These are phyloP conservation scores for Rhizomucor pusillus DNA, from an alignment of 371 early-diverging fungal genomes.

Conservation along the genomic window DNA sequence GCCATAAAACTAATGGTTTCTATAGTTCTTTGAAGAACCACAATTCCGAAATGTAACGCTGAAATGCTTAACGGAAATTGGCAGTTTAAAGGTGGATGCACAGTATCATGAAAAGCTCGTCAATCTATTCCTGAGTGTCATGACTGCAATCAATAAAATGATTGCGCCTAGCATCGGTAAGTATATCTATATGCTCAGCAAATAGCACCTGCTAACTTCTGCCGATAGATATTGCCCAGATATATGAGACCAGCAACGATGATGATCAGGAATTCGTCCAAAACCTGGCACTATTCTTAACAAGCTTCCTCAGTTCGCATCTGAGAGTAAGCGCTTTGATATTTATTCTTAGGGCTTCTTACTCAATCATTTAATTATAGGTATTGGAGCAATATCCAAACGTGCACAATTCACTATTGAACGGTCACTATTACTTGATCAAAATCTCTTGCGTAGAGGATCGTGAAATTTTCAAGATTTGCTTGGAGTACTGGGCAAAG, in stretches of 20 bases:
- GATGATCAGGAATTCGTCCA: constrained; percentile 78
- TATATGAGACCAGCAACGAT: constrained; percentile 81
- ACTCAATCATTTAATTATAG: constrained; percentile 18
- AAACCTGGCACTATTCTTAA: constrained; percentile 62
- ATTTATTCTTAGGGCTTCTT: neutral
- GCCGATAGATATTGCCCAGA: constrained; percentile 65
- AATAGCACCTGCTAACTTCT: neutral
- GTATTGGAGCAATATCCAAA: constrained; percentile 61
- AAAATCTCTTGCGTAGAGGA: constrained; percentile 90
- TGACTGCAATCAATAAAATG: constrained; percentile 67
- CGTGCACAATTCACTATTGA: constrained; percentile 66
- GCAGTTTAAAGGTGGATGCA: constrained; percentile 68
- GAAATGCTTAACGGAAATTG: constrained; percentile 95
- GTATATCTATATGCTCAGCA: neutral
- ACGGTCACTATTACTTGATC: constrained; percentile 88
- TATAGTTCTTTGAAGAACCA: constrained; percentile 76
- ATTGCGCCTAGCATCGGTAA: constrained; percentile 69
- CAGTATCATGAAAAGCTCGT: constrained; percentile 84
- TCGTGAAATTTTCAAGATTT: constrained; percentile 96
- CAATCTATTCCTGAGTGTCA: constrained; percentile 74
- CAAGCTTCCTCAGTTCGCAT: constrained; percentile 81
- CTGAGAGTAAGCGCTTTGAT: constrained; percentile 62
- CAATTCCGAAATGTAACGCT: constrained; percentile 91
- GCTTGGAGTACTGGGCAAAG: constrained; percentile 95
- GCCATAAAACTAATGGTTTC: neutral